These are phyloP conservation scores for Penicillium oxalicum DNA, from an alignment of 2,329 filamentous ascomycete species.

Conservation along the genomic window DNA sequence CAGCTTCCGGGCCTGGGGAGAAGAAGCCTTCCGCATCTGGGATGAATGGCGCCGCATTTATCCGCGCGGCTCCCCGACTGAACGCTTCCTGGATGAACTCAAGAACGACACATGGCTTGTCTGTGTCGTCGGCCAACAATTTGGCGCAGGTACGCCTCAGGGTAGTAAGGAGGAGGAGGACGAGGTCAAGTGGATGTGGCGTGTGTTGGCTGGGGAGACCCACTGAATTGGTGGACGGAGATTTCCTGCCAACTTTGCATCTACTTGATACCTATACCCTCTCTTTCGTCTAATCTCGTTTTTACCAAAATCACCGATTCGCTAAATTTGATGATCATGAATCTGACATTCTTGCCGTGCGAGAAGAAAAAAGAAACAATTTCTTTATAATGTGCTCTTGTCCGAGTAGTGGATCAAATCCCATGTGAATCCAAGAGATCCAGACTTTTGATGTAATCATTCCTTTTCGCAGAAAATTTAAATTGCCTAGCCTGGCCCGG, in stretches of 20 bases:
- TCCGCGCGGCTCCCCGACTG: constrained; percentile 63
- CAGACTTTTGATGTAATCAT: too few relatives aligned
- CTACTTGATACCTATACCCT: constrained; percentile 10
- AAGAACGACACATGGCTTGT: constrained; percentile 77
- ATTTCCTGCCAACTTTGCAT: background rate
- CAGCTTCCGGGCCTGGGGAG: constrained; percentile 86
- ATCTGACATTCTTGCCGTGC: constrained; percentile 4
- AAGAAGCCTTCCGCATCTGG: constrained; percentile 96
- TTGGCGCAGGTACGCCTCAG: constrained; percentile 36
- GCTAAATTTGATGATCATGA: constrained; percentile 3
- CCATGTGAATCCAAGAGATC: too few relatives aligned
- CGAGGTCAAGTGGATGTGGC: constrained; percentile 38
- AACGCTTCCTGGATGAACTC: constrained; percentile 62
- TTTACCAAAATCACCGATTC: background rate
- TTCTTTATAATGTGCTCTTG: too few relatives aligned
- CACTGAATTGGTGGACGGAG: constrained; percentile 1
- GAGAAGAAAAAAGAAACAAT: background rate
- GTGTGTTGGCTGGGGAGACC: constrained; percentile 28
- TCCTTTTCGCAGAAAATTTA: too few relatives aligned
- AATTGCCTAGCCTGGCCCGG: too few relatives aligned
- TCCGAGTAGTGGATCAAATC: too few relatives aligned
- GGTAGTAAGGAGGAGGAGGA: constrained; percentile 36
- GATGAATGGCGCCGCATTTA: constrained; percentile 89
- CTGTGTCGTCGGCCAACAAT: constrained; percentile 54
- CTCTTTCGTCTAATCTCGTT: constrained; percentile 1